Percentiles rank a stretch among this genome's conserved stretches.
These are phyloP conservation scores for Metschnikowia bowlesiae DNA, from an alignment of 805 yeast species.

Conservation along the genomic window DNA sequence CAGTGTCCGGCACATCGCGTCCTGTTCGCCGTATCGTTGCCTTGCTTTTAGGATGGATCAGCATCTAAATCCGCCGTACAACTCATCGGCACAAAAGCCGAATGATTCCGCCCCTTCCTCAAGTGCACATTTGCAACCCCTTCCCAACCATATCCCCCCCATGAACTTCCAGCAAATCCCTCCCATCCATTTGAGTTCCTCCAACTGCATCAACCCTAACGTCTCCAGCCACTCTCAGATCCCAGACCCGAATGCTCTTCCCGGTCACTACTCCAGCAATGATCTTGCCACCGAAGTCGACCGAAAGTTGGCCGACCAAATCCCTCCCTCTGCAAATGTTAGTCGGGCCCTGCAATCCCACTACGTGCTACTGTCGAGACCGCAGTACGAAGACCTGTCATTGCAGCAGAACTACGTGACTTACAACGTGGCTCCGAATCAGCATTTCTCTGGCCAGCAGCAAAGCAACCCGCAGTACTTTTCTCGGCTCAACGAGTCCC, in stretches of 20 bases:
- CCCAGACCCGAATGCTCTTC: background rate
- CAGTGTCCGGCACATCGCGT: background rate
- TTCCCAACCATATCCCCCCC: slow-evolving; percentile 1
- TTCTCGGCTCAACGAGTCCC: background rate
- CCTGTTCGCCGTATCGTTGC: background rate
- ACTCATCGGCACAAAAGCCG: background rate
- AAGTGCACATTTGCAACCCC: background rate
- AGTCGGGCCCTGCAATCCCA: background rate
- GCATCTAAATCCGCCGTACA: background rate
- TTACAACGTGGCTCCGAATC: background rate
- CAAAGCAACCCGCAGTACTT: background rate
- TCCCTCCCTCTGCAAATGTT: background rate
- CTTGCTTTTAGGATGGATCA: slow-evolving; percentile 1
- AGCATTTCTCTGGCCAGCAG: background rate
- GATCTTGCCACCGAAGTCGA: background rate
- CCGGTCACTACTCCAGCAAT: background rate
- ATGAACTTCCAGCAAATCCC: background rate
- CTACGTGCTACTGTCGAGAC: slow-evolving; percentile 1
- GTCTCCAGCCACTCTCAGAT: background rate
- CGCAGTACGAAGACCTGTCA: background rate
- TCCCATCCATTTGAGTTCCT: background rate
- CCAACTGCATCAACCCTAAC: background rate
- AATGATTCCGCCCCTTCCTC: background rate
- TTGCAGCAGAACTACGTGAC: background rate
- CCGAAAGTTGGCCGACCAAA: background rate